Base-by-base conservation (phyloP, 305 asterid genomes). In the Ajuga reptans region DNA sequence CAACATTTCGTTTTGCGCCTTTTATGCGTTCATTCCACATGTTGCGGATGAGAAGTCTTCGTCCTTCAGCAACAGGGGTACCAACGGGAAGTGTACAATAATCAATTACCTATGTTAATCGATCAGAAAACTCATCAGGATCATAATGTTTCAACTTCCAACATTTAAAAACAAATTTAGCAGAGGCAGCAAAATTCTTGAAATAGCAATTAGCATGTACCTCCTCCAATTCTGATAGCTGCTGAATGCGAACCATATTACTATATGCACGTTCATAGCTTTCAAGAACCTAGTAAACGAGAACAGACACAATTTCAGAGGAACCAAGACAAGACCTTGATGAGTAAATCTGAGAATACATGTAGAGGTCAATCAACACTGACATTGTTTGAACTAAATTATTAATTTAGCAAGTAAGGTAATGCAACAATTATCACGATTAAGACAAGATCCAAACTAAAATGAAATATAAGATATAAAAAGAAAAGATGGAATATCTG, bases 191-290 rank as follows among this genome's bases (percentile, higher is more conserved):
- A 49, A 56, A 64, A 31, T 63, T 69, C 17, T 14, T 29, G 31
- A 39, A 49, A 39, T 17, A 43, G 72, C 54, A 17, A 60, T 64
- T 4, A 76, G 33, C 51, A 43, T 65, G 75, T 84, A 94, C 99
- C 94, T 94, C 99, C 85, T 94, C 99, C 75, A 94, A 75, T 76
- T 94, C 99, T 3, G 99, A 91, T 52, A 94, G 81, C 78, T 94
- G 96, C 84, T 91, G 99, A 80, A 91, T 88, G 65, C 99, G 97
- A 72, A 94, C 98, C 98, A 91, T 89, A 82, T 94, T 94, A 89
- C 79, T 87, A 81, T 94, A 94, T 64, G 97, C 97, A 74, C 99
- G 97, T 18, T 94, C 99, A 82, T 94, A 94, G 79, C 99, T 94
- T 80, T 93, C 99, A 68, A 94, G 96, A 81, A 91, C 99, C 99